Percentiles rank a stretch among this genome's conserved stretches.
Conservation (phyloP, 2,329 filamentous ascomycete genomes). For the Cryphonectria nitschkei region DNA sequence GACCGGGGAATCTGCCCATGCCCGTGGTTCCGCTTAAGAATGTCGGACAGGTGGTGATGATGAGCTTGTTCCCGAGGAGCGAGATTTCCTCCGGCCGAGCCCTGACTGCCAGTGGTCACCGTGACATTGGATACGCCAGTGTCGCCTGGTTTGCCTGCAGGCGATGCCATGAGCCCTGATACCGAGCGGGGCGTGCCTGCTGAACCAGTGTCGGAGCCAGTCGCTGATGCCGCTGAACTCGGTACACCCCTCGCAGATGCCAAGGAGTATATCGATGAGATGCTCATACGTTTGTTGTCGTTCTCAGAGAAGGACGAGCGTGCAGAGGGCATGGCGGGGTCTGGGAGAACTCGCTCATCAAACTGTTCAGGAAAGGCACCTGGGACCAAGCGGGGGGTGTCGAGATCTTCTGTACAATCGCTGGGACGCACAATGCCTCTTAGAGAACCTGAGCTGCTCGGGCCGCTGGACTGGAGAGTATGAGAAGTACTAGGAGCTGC, state of each 20-base stretch:
- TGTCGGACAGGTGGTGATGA: slow-evolving; percentile 48
- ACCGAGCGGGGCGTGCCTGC: slow-evolving; percentile 45
- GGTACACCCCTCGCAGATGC: slow-evolving; percentile 61
- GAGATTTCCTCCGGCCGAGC: slow-evolving; percentile 49
- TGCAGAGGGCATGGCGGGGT: slow-evolving; percentile 48
- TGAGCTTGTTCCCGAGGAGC: slow-evolving; percentile 47
- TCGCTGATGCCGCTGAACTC: slow-evolving; percentile 56
- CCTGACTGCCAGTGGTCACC: slow-evolving; percentile 54
- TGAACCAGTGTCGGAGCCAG: slow-evolving; percentile 53
- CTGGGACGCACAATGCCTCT: slow-evolving; percentile 11
- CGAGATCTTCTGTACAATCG: slow-evolving; percentile 46
- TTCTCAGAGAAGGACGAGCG: slow-evolving; percentile 54
- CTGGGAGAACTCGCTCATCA: slow-evolving; percentile 47
- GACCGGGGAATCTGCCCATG: slow-evolving; percentile 36
- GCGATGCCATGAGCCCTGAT: slow-evolving; percentile 51
- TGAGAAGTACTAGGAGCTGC: slow-evolving; percentile 31
- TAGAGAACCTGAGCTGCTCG: slow-evolving; percentile 16
- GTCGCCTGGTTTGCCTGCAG: slow-evolving; percentile 53
- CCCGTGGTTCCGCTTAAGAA: slow-evolving; percentile 47
- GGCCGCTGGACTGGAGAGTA: slow-evolving; percentile 7
- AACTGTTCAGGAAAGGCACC: slow-evolving; percentile 36
- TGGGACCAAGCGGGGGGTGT: slow-evolving; percentile 51
- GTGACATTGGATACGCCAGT: slow-evolving; percentile 55
- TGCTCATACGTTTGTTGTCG: slow-evolving; percentile 67
- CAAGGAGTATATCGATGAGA: slow-evolving; percentile 73